Evolutionary conservation across 768 basidiomycete species (phyloP).

Genomic region (Hygrocybe punicea): DNA sequence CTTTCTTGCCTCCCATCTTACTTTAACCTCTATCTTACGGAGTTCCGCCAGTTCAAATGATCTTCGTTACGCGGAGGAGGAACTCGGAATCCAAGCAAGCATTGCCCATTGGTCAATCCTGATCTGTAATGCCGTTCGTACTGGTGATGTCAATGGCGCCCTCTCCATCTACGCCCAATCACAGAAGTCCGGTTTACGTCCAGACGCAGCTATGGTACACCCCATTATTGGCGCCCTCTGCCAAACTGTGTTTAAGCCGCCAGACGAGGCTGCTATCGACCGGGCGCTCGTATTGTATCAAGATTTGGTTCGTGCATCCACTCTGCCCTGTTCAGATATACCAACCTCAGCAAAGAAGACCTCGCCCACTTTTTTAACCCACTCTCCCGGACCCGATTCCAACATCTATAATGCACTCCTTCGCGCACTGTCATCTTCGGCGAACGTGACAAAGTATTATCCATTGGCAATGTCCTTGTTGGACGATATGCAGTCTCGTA

Average conservation of each 20-base stretch:
- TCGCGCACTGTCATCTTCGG: constrained; percentile 45
- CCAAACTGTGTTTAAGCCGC: constrained; percentile 31
- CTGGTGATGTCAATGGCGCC: constrained; percentile 39
- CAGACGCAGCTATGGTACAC: constrained; percentile 50
- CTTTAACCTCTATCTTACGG: constrained; percentile 43
- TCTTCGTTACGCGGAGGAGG: constrained; percentile 41
- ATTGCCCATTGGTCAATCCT: constrained; percentile 53
- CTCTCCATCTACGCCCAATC: constrained; percentile 50
- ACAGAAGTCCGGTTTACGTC: constrained; percentile 41
- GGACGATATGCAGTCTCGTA: constrained; percentile 60
- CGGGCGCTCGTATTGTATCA: constrained; percentile 52
- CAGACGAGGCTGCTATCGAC: constrained; percentile 46
- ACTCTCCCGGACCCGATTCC: constrained; percentile 45
- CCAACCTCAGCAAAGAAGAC: constrained; percentile 14
- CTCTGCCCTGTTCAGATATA: constrained; percentile 20
- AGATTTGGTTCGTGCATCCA: constrained; percentile 39
- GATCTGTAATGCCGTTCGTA: constrained; percentile 47
- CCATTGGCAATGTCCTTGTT: constrained; percentile 50
- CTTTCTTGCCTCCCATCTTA: constrained; percentile 24
- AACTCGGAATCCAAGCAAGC: constrained; percentile 40
- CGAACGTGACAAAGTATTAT: constrained; percentile 46
- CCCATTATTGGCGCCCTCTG: constrained; percentile 55
- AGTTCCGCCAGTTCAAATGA: constrained; percentile 41
- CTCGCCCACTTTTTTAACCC: constrained; percentile 21
- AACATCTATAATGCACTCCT: constrained; percentile 55